Evolutionary conservation across 2,329 filamentous ascomycete genomes (phyloP).

Genomic region (Neonectria faginata): DNA sequence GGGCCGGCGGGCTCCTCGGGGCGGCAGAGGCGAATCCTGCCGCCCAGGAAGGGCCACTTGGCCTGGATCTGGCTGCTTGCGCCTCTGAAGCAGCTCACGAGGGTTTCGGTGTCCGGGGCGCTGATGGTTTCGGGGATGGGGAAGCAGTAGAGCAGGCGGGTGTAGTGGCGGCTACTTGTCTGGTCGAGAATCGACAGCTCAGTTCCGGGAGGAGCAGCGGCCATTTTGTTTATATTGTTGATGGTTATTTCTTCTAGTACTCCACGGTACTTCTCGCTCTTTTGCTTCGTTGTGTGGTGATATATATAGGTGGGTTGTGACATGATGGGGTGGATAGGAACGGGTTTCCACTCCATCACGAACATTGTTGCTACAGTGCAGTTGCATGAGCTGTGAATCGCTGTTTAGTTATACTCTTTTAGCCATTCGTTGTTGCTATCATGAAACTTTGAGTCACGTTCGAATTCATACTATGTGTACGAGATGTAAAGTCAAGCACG

Average conservation of each 20-base stretch:
- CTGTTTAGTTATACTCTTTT: background rate
- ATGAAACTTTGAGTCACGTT: background rate
- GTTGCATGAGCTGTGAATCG: background rate
- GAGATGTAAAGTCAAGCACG: background rate
- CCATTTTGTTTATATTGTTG: background rate
- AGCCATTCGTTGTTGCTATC: background rate
- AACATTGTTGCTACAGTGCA: background rate
- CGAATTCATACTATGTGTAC: background rate
- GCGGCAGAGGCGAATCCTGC: background rate
- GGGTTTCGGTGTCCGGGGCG: background rate
- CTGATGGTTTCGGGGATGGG: background rate
- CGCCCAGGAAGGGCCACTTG: background rate
- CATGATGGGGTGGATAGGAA: background rate
- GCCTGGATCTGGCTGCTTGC: background rate
- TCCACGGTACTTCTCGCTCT: background rate
- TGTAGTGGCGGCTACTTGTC: background rate
- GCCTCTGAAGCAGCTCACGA: background rate
- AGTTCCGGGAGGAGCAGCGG: background rate
- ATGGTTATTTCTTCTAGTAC: background rate
- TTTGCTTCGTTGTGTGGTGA: background rate
- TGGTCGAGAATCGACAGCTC: conserved; percentile 1
- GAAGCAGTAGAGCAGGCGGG: conserved; percentile 1
- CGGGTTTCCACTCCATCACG: background rate
- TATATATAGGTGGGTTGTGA: background rate
- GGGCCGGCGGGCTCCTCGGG: background rate